phyloP scores from a whole-genome alignment of 169 alveolate species.

The Eimeria necatrix region DNA sequence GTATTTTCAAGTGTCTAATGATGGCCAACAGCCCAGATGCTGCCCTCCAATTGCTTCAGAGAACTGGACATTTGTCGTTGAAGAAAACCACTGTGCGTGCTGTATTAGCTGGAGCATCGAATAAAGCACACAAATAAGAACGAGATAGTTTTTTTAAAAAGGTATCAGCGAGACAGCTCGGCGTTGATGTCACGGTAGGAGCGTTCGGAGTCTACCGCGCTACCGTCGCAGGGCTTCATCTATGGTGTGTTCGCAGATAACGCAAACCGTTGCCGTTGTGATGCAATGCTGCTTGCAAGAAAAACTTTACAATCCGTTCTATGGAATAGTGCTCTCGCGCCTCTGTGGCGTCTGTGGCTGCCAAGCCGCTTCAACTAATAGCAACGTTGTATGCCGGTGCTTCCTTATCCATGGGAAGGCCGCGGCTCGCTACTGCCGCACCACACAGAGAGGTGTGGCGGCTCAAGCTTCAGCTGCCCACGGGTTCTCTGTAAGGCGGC shows the following conservation, averaged over 20 bases:
- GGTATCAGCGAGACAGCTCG: too few relatives aligned
- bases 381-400: slow-evolving; percentile 65
- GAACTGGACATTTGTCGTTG: slow-evolving; percentile 7
- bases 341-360: slow-evolving; percentile 77
- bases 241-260: slow-evolving; percentile 34
- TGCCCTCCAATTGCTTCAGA: slow-evolving; percentile 72
- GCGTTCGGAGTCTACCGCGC: neutral
- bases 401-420: slow-evolving; percentile 61
- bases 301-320: slow-evolving; percentile 70
- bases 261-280: slow-evolving; percentile 76
- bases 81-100: neutral
- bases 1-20: slow-evolving; percentile 67
- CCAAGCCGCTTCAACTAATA: neutral
- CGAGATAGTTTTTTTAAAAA: neutral
- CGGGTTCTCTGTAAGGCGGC: slow-evolving; percentile 74
- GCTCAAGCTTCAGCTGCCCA: slow-evolving; percentile 81
- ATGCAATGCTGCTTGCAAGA: slow-evolving; percentile 78
- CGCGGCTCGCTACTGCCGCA: slow-evolving; percentile 70
- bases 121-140: neutral
- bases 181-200: neutral
- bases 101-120: neutral
- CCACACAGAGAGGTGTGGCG: slow-evolving; percentile 75
- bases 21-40: slow-evolving; percentile 61
- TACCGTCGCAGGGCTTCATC: neutral
- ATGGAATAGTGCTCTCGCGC: slow-evolving; percentile 72